Evolutionary conservation across 2,329 filamentous ascomycete genomes (phyloP).

Genomic region (Alternaria rosae): DNA sequence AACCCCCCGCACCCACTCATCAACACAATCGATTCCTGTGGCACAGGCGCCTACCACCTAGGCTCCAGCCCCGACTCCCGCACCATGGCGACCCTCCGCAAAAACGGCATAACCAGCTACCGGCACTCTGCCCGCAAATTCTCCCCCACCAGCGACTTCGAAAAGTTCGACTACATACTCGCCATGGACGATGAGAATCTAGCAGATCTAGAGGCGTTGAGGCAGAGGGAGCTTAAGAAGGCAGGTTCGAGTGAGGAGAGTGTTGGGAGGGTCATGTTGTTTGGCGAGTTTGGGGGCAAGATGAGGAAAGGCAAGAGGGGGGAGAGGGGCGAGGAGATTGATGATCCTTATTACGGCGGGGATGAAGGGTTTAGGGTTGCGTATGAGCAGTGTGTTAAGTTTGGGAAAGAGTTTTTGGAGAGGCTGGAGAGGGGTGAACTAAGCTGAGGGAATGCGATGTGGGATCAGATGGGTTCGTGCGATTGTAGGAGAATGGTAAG

Average conservation of each 20-base stretch:
- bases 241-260: slow-evolving; percentile 42
- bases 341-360: slow-evolving; percentile 85
- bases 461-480: neutral
- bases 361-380: slow-evolving; percentile 53
- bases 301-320: slow-evolving; percentile 22
- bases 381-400: slow-evolving; percentile 83
- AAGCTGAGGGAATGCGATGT: slow-evolving; percentile 18
- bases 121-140: slow-evolving; percentile 79
- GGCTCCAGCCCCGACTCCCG: slow-evolving; percentile 80
- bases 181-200: slow-evolving; percentile 92
- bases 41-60: slow-evolving; percentile 86
- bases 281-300: slow-evolving; percentile 78
- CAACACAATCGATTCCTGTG: slow-evolving; percentile 80
- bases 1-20: slow-evolving; percentile 60
- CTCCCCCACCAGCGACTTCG: slow-evolving; percentile 72
- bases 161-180: slow-evolving; percentile 89
- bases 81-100: slow-evolving; percentile 78
- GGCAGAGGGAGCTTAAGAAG: slow-evolving; percentile 59
- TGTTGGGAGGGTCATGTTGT: slow-evolving; percentile 73
- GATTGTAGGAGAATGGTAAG: neutral
- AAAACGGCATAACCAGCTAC: slow-evolving; percentile 79
- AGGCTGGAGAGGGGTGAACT: slow-evolving; percentile 58
- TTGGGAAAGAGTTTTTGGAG: slow-evolving; percentile 77
- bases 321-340: slow-evolving; percentile 27
- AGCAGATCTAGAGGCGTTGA: slow-evolving; percentile 69